Evolutionary conservation across 768 basidiomycete species (phyloP), one percentile per base, ranked within the genome.

Genomic region (Auricularia cornea): DNA sequence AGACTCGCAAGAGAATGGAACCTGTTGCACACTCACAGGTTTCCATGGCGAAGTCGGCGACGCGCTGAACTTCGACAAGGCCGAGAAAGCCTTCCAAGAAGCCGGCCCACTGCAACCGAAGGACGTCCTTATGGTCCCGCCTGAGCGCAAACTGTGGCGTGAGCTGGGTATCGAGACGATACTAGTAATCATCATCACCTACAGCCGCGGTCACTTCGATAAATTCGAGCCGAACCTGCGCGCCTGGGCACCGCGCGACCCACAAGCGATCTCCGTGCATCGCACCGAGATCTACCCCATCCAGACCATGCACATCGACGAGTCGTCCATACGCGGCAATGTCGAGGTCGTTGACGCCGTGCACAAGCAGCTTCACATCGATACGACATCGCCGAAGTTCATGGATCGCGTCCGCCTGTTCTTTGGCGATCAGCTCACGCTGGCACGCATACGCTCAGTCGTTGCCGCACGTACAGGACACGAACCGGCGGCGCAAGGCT

Each of bases 391-490:
- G 5, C 28, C 61, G 8, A 59, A 63, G 14, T 67, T 63, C 54
- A 4, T 20, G 5, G 11, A 26, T 59, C 1, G 62, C 2, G 65
- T 70, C 28, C 62, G 65, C 30, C 60, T 70, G 2, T 35, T 69
- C 33, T 62, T 62, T 5, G 77, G 78, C 11, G 77, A 79, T 63
- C 78, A 79, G 64, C 70, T 80, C 0, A 73, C 78, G 0, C 65
- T 78, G 31, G 71, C 75, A 1, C 73, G 75, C 0, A 64, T 76
- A 1, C 74, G 75, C 0, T 62, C 76, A 1, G 28, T 77, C 1
- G 66, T 67, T 30, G 66, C 59, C 56, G 70, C 73, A 23, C 73
- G 75, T 0, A 72, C 71, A 3, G 74, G 75, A 14, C 72, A 78
- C 29, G 73, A 77, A 54, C 54, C 38, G 16, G 72, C 70, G 0